Evolutionary conservation across 352 stramenopile species (phyloP), one percentile per base, ranked within the genome.

Genomic region (Globisporangium echinulatum): DNA sequence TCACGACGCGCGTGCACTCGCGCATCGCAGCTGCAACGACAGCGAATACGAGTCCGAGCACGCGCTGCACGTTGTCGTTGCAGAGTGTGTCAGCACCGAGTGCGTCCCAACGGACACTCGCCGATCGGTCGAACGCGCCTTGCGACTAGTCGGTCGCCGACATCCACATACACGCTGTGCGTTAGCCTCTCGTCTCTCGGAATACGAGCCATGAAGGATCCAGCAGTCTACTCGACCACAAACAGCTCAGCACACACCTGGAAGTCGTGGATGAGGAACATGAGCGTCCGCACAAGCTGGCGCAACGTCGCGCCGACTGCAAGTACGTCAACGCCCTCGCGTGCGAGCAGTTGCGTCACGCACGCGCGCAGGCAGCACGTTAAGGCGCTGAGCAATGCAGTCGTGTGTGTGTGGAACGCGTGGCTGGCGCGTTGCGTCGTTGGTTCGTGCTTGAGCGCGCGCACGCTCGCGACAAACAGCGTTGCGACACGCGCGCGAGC

Each of bases 241-340:
- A 49, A 5, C 5, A 49, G 4, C 13, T 17, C 15, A 48, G 8
- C 40, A 44, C 40, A 10, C 37, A 78, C 68, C 62, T 71, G 65
- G 0, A 61, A 52, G 37, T 70, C 62, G 53, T 82, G 66, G 17
- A 69, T 52, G 36, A 71, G 53, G 7, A 73, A 72, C 6, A 84
- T 66, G 25, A 61, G 54, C 37, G 84, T 57, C 51, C 67, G 69
- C 1, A 74, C 44, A 37, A 62, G 52, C 17, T 69, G 72, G 9
- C 67, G 59, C 19, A 84, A 55, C 14, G 40, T 42, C 0, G 14
- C 47, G n/a, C 61, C 33, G 47, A 64, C 10, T 8, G 54, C 42
- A 3, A 5, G n/a, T 42, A 62, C 37, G 19, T 50, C 61, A 11
- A 62, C 40, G 39, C 9, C 9, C 33, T 43, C 43, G 5, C 60